Conservation (phyloP, 306 rosid genomes). For the Hylodesmum podocarpum region DNA sequence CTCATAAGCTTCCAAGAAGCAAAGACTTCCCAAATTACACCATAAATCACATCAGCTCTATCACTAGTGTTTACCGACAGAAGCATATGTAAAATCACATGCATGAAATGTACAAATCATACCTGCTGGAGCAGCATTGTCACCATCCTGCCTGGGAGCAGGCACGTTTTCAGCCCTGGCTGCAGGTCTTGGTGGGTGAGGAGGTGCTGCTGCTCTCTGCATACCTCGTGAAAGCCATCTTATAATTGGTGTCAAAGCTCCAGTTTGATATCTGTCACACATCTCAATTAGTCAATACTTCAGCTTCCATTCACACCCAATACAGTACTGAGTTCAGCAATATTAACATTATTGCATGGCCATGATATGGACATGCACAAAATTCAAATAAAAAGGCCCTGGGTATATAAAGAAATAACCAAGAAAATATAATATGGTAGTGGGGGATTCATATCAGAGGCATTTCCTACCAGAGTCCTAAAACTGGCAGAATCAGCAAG, state of each 20-base stretch:
- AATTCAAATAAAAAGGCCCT: not conserved
- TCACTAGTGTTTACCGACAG: not conserved
- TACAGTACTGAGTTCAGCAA: constrained; percentile 7
- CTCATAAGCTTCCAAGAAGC: not conserved
- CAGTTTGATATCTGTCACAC: constrained; percentile 83
- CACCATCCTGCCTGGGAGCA: constrained; percentile 67
- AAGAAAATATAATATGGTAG: not conserved
- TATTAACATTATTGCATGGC: not conserved
- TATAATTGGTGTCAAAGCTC: constrained; percentile 83
- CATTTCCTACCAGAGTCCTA: not conserved
- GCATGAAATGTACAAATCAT: constrained; percentile 26
- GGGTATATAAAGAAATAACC: not conserved
- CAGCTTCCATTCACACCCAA: constrained; percentile 25
- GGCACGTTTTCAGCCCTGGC: constrained; percentile 71
- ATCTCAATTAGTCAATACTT: constrained; percentile 27
- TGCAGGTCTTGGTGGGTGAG: constrained; percentile 80
- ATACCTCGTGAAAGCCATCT: constrained; percentile 94
- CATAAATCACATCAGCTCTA: not conserved
- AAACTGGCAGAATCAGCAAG: constrained; percentile 13
- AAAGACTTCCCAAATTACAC: constrained; percentile 6
- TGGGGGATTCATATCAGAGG: constrained; percentile 7
- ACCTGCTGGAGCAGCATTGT: constrained; percentile 78
- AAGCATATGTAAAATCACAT: not conserved
- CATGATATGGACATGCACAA: not conserved
- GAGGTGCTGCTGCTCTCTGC: constrained; percentile 97